Conservation (phyloP, 768 basidiomycete species). For the Suillus variegatus region DNA sequence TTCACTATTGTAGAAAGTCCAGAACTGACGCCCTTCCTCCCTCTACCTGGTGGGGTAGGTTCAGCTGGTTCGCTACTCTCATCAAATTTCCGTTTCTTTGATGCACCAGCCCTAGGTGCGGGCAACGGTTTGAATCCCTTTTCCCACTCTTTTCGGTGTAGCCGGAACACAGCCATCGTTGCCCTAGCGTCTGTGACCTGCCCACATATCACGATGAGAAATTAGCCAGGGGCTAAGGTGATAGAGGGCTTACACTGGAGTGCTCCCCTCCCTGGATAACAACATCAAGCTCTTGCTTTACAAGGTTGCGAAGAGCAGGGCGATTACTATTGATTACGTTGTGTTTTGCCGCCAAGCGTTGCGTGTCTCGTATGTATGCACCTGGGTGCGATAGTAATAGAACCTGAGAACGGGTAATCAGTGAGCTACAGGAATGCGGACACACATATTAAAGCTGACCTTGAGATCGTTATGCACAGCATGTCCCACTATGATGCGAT, state of each 20-base stretch:
- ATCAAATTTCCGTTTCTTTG: conserved; percentile 21
- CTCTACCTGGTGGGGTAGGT: conserved; percentile 46
- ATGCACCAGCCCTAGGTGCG: background rate
- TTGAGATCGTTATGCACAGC: conserved; percentile 91
- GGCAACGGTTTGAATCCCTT: conserved; percentile 32
- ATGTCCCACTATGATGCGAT: conserved; percentile 84
- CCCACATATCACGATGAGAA: conserved; percentile 1
- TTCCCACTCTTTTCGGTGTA: conserved; percentile 87
- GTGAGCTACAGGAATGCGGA: background rate
- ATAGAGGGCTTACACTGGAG: conserved; percentile 65
- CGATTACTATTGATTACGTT: conserved; percentile 61
- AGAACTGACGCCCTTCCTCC: conserved; percentile 64
- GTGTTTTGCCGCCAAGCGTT: conserved; percentile 58
- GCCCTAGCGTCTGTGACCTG: conserved; percentile 93
- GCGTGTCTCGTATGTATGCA: conserved; percentile 67
- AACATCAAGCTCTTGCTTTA: conserved; percentile 74
- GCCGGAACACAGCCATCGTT: conserved; percentile 89
- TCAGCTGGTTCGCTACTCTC: background rate
- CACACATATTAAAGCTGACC: conserved; percentile 29
- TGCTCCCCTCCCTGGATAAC: conserved; percentile 90
- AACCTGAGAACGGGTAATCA: conserved; percentile 40
- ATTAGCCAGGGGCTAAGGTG: background rate
- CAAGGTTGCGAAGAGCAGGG: conserved; percentile 79
- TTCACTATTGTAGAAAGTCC: conserved; percentile 55
- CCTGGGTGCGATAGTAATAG: conserved; percentile 74